Evolutionary conservation across 352 stramenopile species (phyloP).

Genomic region (Globisporangium yorkense): DNA sequence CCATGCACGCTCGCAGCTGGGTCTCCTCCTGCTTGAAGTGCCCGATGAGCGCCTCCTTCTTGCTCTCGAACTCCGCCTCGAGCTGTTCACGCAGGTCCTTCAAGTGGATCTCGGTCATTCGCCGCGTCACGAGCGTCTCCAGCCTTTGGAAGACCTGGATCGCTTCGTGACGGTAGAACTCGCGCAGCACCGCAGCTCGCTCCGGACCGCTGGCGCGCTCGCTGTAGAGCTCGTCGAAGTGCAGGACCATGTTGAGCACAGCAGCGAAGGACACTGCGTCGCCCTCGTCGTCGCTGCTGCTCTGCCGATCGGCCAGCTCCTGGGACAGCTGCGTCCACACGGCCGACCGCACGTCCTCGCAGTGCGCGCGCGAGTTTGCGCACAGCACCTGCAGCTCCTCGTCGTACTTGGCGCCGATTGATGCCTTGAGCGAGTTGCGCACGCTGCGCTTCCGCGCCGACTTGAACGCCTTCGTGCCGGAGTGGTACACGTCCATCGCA

Average conservation of each 20-base stretch:
- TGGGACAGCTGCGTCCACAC: conserved; percentile 38
- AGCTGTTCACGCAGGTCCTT: conserved; percentile 42
- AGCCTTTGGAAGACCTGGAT: conserved; percentile 51
- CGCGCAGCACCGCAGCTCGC: conserved; percentile 39
- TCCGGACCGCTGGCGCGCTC: conserved; percentile 42
- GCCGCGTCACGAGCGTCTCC: conserved; percentile 36
- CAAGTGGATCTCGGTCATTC: conserved; percentile 52
- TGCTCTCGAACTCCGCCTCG: conserved; percentile 49
- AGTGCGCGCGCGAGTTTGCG: conserved; percentile 44
- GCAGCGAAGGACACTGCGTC: conserved; percentile 23
- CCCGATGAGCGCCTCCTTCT: conserved; percentile 49
- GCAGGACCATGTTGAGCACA: conserved; percentile 37
- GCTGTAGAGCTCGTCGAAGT: conserved; percentile 49
- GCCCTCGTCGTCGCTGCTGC: neutral
- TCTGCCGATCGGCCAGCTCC: conserved; percentile 5
- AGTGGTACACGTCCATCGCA: conserved; percentile 63
- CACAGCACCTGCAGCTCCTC: conserved; percentile 33
- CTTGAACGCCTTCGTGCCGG: conserved; percentile 23
- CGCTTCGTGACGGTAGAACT: conserved; percentile 53
- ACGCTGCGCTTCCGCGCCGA: conserved; percentile 36
- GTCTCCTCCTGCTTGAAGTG: conserved; percentile 67
- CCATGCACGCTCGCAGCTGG: conserved; percentile 51
- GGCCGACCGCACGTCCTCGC: conserved; percentile 27
- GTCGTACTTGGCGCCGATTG: conserved; percentile 36
- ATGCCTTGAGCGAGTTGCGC: conserved; percentile 41